phyloP scores from a whole-genome alignment of 139 green algal species.

The Coelastrella sp. region DNA sequence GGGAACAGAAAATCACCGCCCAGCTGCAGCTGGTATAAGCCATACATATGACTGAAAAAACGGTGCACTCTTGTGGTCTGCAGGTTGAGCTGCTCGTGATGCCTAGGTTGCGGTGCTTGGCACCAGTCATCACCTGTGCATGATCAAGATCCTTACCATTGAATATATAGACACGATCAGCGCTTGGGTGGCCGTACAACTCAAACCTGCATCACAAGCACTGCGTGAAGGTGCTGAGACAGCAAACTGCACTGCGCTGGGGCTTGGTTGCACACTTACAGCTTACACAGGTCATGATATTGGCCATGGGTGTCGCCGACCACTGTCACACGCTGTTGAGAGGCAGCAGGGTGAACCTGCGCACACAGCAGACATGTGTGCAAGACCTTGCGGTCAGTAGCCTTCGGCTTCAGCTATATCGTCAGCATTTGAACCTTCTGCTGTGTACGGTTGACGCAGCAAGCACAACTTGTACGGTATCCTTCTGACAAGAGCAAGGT shows the following conservation, averaged over 20 bases:
- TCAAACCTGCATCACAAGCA: slow-evolving; percentile 28
- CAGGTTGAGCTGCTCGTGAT: not conserved
- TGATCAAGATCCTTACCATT: slow-evolving; percentile 55
- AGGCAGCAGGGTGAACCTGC: not conserved
- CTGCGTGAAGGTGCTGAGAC: no score
- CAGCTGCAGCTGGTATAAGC: not conserved
- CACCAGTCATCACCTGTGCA: not conserved
- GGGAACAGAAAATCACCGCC: no score
- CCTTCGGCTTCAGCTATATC: no score
- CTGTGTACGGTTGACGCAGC: no score
- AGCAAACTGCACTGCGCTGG: not conserved
- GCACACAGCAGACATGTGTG: no score
- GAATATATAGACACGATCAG: slow-evolving; percentile 71
- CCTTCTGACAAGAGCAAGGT: no score
- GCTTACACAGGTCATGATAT: slow-evolving; percentile 84
- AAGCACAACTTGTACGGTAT: no score
- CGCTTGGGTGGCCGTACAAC: slow-evolving; percentile 51
- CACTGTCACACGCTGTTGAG: slow-evolving; percentile 60
- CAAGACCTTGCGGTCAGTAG: no score
- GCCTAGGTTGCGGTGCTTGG: no score
- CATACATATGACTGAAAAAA: not conserved
- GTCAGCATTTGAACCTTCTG: no score
- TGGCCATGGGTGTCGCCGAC: slow-evolving; percentile 96
- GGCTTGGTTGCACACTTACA: slow-evolving; percentile 55
- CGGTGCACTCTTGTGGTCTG: not conserved